These are phyloP conservation scores for Colletotrichum tanaceti DNA, from an alignment of 2,329 filamentous ascomycete species.

Conservation along the genomic window DNA sequence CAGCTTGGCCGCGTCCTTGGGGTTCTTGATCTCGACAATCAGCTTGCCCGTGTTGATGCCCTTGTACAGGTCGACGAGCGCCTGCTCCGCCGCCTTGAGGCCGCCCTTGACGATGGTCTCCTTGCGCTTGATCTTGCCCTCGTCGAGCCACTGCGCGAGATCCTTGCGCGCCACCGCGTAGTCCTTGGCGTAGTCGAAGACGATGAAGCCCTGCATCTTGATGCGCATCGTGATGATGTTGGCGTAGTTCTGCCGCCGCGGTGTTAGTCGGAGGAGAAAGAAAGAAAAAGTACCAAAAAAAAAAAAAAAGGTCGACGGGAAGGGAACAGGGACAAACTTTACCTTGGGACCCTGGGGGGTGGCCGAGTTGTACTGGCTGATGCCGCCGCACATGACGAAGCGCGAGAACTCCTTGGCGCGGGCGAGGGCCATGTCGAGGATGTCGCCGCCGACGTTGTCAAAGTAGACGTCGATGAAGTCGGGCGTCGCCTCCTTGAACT, in stretches of 20 bases:
- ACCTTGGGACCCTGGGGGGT: slow-evolving; percentile 67
- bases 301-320: no score
- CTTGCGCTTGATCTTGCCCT: slow-evolving; percentile 78
- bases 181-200: slow-evolving; percentile 73
- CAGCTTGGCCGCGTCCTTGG: slow-evolving; percentile 38
- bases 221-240: slow-evolving; percentile 67
- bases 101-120: slow-evolving; percentile 80
- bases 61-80: slow-evolving; percentile 72
- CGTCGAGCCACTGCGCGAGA: slow-evolving; percentile 73
- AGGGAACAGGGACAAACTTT: no score
- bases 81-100: slow-evolving; percentile 70
- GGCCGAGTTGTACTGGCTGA: slow-evolving; percentile 75
- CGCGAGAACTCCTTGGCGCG: slow-evolving; percentile 72
- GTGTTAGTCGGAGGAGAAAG: slow-evolving; percentile 28
- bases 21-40: slow-evolving; percentile 64
- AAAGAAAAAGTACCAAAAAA: no score
- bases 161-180: slow-evolving; percentile 69
- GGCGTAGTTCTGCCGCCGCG: slow-evolving; percentile 59
- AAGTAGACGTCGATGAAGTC: slow-evolving; percentile 76
- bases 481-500: slow-evolving; percentile 69
- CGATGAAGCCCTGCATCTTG: slow-evolving; percentile 77
- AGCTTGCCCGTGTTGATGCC: slow-evolving; percentile 78
- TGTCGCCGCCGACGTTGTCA: slow-evolving; percentile 80
- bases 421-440: slow-evolving; percentile 72
- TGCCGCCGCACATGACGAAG: slow-evolving; percentile 78